A percentile compares a stretch with the other conserved stretches of the same genome.
phyloP scores from a whole-genome alignment of 108 stramenopile genomes.

The Stephanodiscus triporus region DNA sequence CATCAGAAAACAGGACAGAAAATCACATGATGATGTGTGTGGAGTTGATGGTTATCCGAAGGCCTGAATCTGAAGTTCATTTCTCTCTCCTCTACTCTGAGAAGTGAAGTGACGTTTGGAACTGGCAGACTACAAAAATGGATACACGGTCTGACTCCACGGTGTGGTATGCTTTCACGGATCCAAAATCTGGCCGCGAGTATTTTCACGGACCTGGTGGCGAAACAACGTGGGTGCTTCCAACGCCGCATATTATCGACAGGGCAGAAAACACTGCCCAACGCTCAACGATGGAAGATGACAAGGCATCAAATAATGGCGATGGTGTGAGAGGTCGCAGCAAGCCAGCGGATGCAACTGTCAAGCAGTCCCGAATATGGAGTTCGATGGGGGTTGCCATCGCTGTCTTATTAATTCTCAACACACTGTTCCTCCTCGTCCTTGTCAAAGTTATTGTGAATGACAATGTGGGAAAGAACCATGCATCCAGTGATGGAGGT shows the following conservation, averaged over 20 bases:
- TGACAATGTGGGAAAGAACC: not conserved
- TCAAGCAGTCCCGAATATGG: not conserved
- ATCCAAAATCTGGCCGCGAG: conserved; percentile 33
- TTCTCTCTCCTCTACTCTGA: too few species aligned
- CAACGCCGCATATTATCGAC: conserved; percentile 5
- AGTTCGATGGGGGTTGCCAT: conserved; percentile 14
- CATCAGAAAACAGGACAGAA: too few species aligned
- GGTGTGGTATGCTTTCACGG: conserved; percentile 32
- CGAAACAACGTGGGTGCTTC: conserved; percentile 30
- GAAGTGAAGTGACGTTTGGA: too few species aligned
- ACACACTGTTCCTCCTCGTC: conserved; percentile 30
- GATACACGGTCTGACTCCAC: not conserved
- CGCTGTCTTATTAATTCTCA: conserved; percentile 13
- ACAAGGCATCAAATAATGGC: not conserved
- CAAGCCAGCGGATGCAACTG: not conserved
- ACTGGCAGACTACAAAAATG: too few species aligned
- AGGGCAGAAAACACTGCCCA: not conserved
- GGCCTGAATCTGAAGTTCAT: too few species aligned
- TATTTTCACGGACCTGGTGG: conserved; percentile 33
- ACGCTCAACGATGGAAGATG: not conserved
- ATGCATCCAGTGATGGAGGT: not conserved
- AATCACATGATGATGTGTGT: too few species aligned
- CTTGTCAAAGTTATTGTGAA: conserved; percentile 20
- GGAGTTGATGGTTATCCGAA: too few species aligned
- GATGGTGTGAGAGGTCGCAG: not conserved